These are phyloP conservation scores for Hammondia hammondi DNA, from an alignment of 169 alveolate genomes.

Conservation along the genomic window DNA sequence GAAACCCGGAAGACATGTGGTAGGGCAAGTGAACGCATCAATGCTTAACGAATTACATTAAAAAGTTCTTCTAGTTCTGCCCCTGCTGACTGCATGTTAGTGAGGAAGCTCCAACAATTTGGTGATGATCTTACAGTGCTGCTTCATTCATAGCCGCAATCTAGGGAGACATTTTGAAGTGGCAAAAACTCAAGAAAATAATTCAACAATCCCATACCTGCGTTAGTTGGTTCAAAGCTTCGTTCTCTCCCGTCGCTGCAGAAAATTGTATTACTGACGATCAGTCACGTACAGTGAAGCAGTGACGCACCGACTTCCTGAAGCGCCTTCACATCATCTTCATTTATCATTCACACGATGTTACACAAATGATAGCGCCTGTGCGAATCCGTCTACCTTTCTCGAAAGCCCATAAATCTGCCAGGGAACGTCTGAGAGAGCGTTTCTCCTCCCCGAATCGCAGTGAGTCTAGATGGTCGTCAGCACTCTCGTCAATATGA, in stretches of 20 bases:
- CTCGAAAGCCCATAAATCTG: conserved; percentile 30
- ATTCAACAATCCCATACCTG: background rate
- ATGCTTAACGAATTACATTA: no score
- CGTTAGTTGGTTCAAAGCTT: background rate
- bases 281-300: background rate
- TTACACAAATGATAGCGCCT: background rate
- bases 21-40: no score
- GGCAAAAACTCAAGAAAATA: background rate
- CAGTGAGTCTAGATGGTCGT: background rate
- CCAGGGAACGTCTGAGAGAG: background rate
- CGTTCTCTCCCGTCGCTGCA: conserved; percentile 36
- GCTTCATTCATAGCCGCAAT: conserved; percentile 1
- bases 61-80: background rate
- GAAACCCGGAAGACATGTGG: no score
- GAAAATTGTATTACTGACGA: background rate
- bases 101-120: background rate
- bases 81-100: background rate
- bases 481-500: conserved; percentile 28
- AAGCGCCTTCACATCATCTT: background rate
- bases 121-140: conserved; percentile 8
- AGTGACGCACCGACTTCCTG: conserved; percentile 13
- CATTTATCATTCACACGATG: no score
- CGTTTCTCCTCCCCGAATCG: conserved; percentile 14
- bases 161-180: background rate
- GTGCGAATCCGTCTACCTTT: background rate